phyloP scores from a whole-genome alignment of 164 flowering plant genomes.

The Chimonanthus salicifolius region DNA sequence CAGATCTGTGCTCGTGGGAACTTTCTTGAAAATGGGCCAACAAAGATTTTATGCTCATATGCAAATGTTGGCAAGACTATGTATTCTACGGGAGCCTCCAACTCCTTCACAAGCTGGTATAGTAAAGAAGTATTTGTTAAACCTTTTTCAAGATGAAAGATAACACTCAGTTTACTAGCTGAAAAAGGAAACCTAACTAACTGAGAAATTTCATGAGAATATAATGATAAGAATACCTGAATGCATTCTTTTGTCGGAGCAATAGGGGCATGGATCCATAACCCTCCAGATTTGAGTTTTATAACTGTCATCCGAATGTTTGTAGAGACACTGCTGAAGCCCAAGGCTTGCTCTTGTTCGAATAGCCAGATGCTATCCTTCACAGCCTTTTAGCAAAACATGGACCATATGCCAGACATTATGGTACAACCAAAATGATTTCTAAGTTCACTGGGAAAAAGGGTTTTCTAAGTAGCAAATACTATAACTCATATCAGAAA shows the following conservation, averaged over 20 bases:
- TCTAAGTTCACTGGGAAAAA: too few species aligned
- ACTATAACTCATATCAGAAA: too few species aligned
- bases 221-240: conserved; percentile 40
- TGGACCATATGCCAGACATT: conserved; percentile 3
- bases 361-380: conserved; percentile 86
- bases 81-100: conserved; percentile 85
- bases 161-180: neutral
- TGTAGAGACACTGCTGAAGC: conserved; percentile 95
- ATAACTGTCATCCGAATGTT: conserved; percentile 94
- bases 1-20: conserved; percentile 84
- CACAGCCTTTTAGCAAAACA: conserved; percentile 46
- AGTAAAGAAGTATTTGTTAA: neutral
- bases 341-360: conserved; percentile 96
- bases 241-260: conserved; percentile 97
- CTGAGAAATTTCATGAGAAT: neutral
- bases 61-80: conserved; percentile 97
- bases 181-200: neutral
- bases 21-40: conserved; percentile 96
- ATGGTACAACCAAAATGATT: neutral
- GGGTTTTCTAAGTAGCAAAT: too few species aligned
- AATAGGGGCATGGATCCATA: conserved; percentile 98
- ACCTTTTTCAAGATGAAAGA: neutral
- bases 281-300: conserved; percentile 95
- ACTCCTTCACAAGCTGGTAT: conserved; percentile 78
- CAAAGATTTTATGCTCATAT: conserved; percentile 94